Percentiles rank a stretch among this genome's conserved stretches.
Evolutionary conservation across 2,329 filamentous ascomycete species (phyloP).

Genomic region (Neofusicoccum umdonicola): DNA sequence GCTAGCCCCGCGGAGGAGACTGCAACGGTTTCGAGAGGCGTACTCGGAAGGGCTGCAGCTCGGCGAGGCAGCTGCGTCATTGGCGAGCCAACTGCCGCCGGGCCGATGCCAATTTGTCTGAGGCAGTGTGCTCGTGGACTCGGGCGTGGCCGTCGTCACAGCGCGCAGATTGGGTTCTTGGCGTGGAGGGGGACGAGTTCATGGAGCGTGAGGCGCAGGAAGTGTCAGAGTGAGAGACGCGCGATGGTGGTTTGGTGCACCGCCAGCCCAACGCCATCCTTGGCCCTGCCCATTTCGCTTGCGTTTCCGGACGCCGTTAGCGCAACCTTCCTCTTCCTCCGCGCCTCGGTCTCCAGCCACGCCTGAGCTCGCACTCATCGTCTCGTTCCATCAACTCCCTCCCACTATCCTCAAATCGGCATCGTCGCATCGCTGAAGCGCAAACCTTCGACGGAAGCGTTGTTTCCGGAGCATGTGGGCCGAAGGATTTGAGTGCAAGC

Average conservation of each 20-base stretch:
- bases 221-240: constrained; percentile 1
- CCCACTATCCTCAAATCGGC: background rate
- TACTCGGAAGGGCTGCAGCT: background rate
- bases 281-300: constrained; percentile 8
- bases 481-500: background rate
- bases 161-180: background rate
- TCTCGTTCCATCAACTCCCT: background rate
- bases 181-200: background rate
- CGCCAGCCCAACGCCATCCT: background rate
- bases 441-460: too few species aligned
- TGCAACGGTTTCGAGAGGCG: background rate
- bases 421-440: background rate
- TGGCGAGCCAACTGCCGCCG: background rate
- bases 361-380: background rate
- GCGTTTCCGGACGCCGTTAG: background rate
- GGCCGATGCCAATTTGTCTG: background rate
- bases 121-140: background rate
- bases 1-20: background rate
- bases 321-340: background rate
- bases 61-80: background rate
- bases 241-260: background rate
- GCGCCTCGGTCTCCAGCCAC: background rate
- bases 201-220: constrained; percentile 1
- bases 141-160: background rate
- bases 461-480: background rate